Percentiles rank a stretch among this genome's conserved stretches.
Evolutionary conservation across 805 yeast species (phyloP).

Genomic region (Saccharomyces kudriavzevii): DNA sequence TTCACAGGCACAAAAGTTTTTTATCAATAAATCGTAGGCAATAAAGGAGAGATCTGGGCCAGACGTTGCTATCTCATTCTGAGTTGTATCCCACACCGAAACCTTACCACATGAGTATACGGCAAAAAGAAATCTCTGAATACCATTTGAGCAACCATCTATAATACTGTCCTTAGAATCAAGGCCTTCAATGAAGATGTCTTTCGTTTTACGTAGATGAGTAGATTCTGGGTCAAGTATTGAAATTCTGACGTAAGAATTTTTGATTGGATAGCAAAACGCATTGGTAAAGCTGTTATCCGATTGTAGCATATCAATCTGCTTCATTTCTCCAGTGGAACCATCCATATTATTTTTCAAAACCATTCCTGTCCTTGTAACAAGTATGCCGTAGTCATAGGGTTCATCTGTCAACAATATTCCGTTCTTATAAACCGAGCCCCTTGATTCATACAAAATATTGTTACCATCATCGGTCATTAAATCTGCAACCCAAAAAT

Average conservation of each 20-base stretch:
- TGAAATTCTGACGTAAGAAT: background rate
- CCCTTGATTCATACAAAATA: background rate
- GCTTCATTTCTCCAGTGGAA: background rate
- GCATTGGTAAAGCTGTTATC: background rate
- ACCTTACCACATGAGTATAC: background rate
- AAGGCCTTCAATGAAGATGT: background rate
- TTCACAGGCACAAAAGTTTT: background rate
- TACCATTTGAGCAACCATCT: background rate
- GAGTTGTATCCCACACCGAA: background rate
- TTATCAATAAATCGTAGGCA: background rate
- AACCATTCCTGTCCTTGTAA: background rate
- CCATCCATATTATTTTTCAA: background rate
- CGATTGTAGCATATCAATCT: background rate
- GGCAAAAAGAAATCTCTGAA: background rate
- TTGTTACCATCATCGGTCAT: background rate
- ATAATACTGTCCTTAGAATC: background rate
- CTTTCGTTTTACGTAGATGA: background rate
- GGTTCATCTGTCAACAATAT: background rate
- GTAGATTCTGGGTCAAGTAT: background rate
- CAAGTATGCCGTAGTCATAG: background rate
- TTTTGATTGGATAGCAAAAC: background rate
- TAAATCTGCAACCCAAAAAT: constrained; percentile 1
- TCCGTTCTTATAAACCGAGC: background rate
- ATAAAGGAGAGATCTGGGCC: background rate
- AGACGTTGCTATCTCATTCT: background rate